Conservation (phyloP, 768 basidiomycete genomes). For the Boletales sp. region DNA sequence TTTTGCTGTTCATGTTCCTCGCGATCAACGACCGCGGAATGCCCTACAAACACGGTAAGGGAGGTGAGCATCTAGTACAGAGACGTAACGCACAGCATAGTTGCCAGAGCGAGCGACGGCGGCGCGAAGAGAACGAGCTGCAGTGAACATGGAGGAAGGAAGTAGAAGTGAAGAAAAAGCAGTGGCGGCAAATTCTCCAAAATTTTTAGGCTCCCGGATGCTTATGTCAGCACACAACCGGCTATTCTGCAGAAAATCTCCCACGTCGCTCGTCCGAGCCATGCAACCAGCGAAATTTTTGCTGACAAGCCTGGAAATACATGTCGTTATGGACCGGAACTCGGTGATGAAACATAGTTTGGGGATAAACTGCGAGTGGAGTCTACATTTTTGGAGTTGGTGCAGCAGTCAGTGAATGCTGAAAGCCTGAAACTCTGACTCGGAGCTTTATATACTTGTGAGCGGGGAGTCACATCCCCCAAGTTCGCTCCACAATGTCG, state of each 20-base stretch:
- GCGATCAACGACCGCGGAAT: constrained; percentile 72
- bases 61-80: background rate
- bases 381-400: too few species aligned
- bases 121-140: constrained; percentile 60
- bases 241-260: constrained; percentile 10
- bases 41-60: constrained; percentile 37
- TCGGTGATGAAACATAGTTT: too few species aligned
- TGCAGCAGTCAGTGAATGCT: too few species aligned
- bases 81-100: constrained; percentile 52
- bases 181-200: constrained; percentile 35
- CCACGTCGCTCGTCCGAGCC: background rate
- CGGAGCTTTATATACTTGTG: too few species aligned
- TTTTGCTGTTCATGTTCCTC: constrained; percentile 95
- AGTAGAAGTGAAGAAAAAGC: constrained; percentile 30
- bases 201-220: constrained; percentile 41
- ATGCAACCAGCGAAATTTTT: too few species aligned
- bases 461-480: too few species aligned
- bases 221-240: constrained; percentile 24
- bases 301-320: too few species aligned
- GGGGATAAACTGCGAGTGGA: too few species aligned
- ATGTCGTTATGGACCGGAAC: too few species aligned
- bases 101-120: constrained; percentile 57
- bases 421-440: too few species aligned
- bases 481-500: constrained; percentile 15
- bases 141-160: constrained; percentile 67